Conservation (phyloP, 177 flowering plant genomes). For the Vitis hybrid region DNA sequence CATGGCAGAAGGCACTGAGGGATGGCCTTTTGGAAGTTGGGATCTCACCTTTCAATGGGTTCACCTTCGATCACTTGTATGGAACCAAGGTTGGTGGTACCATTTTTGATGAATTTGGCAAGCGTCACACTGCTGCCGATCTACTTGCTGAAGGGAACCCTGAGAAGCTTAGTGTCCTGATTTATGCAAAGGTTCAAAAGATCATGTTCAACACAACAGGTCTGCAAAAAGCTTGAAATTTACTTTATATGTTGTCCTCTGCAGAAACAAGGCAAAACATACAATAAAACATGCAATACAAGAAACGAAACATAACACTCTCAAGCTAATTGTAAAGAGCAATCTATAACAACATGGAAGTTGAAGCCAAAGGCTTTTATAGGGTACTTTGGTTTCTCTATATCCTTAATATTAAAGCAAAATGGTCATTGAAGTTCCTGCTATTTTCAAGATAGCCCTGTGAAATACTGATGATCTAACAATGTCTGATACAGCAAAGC, state of each 20-base stretch:
- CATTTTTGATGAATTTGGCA: constrained; percentile 70
- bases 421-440: too few species aligned
- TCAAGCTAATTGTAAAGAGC: too few species aligned
- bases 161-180: constrained; percentile 56
- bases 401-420: too few species aligned
- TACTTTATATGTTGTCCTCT: not conserved
- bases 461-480: too few species aligned
- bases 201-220: constrained; percentile 66
- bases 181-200: constrained; percentile 78
- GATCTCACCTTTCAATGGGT: constrained; percentile 82
- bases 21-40: constrained; percentile 81
- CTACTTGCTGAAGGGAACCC: constrained; percentile 66
- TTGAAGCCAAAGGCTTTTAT: too few species aligned
- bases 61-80: constrained; percentile 77
- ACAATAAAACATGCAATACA: too few species aligned
- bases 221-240: constrained; percentile 3
- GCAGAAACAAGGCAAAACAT: not conserved
- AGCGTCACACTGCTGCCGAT: constrained; percentile 86
- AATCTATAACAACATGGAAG: too few species aligned
- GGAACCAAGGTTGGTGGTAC: constrained; percentile 97
- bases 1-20: constrained; percentile 77
- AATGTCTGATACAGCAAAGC: constrained; percentile 39
- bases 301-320: too few species aligned
- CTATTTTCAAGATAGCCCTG: too few species aligned
- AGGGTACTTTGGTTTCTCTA: too few species aligned